Base-by-base conservation (phyloP, 495 filamentous ascomycete species). In the Chaetomidium leptoderma region DNA sequence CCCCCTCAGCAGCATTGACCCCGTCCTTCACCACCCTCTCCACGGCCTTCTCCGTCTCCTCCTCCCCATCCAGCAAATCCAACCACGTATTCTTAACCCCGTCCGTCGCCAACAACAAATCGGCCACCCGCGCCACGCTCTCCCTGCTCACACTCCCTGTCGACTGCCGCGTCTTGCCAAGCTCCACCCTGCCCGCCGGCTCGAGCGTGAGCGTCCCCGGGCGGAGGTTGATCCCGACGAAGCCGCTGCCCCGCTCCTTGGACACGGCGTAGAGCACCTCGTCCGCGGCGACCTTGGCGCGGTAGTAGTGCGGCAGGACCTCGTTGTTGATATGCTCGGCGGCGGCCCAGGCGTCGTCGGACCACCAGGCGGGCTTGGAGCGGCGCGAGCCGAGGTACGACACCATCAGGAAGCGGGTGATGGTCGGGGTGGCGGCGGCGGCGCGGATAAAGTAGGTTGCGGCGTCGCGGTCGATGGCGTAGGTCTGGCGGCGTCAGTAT, bases 271-370 rank as follows among this genome's bases (percentile, higher is more conserved):
- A 86, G 58, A 92, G 73, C 42, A 77, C 83, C 70, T 90, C 83
- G 67, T 95, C 90, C 1, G 88, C 87, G 13, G 82, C 84, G 4
- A 87, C 65, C 70, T 92, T 93, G 47, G 90, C 89, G 51, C 85
- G 75, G 63, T 81, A 84, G 69, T 93, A 93, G 2, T 71, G 74
- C 43, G 83, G 78, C 4, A 90, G 73, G 0, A 79, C 65, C 24
- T 78, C 78, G 11, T 72, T 69, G 64, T 84, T 87, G 10, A 74
- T 70, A 50, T 80, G 68, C 16, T 77, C 67, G 0, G 80, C 71
- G 4, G 68, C 64, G 2, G 70, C 70, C 81, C 84, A 86, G 29
- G 77, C 72, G 16, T 76, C 78, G 19, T 85, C 81, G n/a, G 72
- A 63, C 80, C 86, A 89, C 88, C 89, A 93, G 21, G 73, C 59